These are phyloP conservation scores for Phyllosticta citribraziliensis DNA, from an alignment of 2,329 filamentous ascomycete genomes.

Conservation along the genomic window DNA sequence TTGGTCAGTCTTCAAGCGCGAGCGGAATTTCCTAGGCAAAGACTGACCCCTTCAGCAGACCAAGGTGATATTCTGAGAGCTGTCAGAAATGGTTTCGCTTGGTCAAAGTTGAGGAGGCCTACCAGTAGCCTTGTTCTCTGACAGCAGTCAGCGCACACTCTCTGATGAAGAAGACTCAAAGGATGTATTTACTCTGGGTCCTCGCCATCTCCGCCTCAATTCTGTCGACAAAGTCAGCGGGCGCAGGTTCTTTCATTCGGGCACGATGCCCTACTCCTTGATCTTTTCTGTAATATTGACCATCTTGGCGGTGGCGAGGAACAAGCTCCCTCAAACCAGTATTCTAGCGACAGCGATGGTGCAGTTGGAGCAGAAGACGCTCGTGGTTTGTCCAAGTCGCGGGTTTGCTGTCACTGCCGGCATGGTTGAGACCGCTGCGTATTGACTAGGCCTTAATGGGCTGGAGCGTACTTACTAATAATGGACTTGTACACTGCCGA, in stretches of 20 bases:
- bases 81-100: constrained; percentile 27
- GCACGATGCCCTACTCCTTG: constrained; percentile 66
- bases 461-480: not conserved
- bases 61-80: constrained; percentile 83
- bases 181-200: constrained; percentile 73
- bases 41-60: constrained; percentile 84
- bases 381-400: not conserved
- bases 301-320: constrained; percentile 47
- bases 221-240: constrained; percentile 31
- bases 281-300: constrained; percentile 99
- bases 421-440: not conserved
- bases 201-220: constrained; percentile 99
- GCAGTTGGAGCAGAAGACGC: not conserved
- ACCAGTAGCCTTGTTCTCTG: constrained; percentile 99
- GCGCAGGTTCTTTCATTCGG: not conserved
- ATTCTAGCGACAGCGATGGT: not conserved
- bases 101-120: constrained; percentile 28
- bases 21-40: constrained; percentile 15
- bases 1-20: not conserved
- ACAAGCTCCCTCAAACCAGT: constrained; percentile 1
- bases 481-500: too few relatives aligned
- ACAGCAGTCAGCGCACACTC: constrained; percentile 24
- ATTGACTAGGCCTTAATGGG: not conserved
- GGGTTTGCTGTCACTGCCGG: not conserved
- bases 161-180: not conserved